Evolutionary conservation across 2,329 filamentous ascomycete species (phyloP).

Genomic region (Aspergillus persii): DNA sequence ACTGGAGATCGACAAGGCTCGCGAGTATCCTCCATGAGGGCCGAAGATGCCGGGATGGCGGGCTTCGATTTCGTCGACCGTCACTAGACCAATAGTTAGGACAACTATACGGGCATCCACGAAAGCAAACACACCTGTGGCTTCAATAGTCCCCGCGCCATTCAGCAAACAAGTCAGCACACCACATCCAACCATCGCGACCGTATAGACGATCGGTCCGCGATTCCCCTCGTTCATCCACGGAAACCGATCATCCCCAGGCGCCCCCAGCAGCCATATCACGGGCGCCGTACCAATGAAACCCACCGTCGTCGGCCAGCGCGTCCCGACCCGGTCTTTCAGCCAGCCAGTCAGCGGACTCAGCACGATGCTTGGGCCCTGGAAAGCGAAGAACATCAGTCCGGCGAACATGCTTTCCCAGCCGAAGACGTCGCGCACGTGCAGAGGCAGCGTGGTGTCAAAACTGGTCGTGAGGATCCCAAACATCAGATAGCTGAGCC

Average conservation of each 20-base stretch:
- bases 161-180: conserved; percentile 24
- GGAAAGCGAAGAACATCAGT: conserved; percentile 56
- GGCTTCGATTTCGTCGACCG: conserved; percentile 21
- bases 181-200: conserved; percentile 19
- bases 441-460: conserved; percentile 57
- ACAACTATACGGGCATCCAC: neutral
- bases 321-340: conserved; percentile 26
- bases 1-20: conserved; percentile 23
- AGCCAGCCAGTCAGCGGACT: conserved; percentile 57
- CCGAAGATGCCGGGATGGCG: conserved; percentile 25
- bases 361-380: conserved; percentile 57
- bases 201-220: conserved; percentile 23
- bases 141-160: conserved; percentile 29
- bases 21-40: conserved; percentile 25
- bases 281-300: conserved; percentile 23
- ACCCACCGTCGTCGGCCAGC: conserved; percentile 23
- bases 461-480: conserved; percentile 54
- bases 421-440: conserved; percentile 51
- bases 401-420: conserved; percentile 57
- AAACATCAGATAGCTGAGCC: conserved; percentile 47
- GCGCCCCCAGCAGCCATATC: conserved; percentile 28
- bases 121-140: conserved; percentile 23
- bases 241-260: conserved; percentile 27
- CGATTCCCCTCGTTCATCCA: conserved; percentile 20
- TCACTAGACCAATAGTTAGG: conserved; percentile 8